Base-by-base conservation (phyloP, 2,329 filamentous ascomycete genomes). In the Myriosclerotinia scirpicola region DNA sequence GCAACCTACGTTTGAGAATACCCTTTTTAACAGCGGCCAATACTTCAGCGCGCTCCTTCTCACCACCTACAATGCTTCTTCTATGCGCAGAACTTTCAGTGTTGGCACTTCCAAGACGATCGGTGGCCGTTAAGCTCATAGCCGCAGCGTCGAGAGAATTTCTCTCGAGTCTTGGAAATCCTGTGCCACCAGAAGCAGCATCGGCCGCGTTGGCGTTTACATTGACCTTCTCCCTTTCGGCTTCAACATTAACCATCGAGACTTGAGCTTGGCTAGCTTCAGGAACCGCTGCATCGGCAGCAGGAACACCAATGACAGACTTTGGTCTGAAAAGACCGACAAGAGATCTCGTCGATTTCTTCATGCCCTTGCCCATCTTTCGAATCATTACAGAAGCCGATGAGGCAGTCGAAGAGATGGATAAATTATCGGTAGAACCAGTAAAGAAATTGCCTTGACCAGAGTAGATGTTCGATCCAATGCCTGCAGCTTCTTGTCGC, bases 321-420 rank as follows among this genome's bases (percentile, higher is more conserved):
- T 98, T 99, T 0, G 95, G 94, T 69, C 95, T 85, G 81, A 99
- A 99, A 9, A 99, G 83, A 36, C 95, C 95, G 72, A 96, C 96
- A 64, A 99, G 86, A 34, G 93, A 97, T 58, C 93, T 86, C 22
- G 90, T 90, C 62, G 92, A 90, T 79, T 95, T 96, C 84, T 97
- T 98, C 87, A 98, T 90, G n/a, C 94, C 93, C 71, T 93, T 92
- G 66, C 95, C 95, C 95, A 99, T 99, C 81, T 99, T 99, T 64
- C 95, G 88, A 71, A 99, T 90, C 92, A 96, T 96, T 73, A 96
- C 88, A 40, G 92, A 96, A 44, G 92, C 92, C 26, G 92, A 96
- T 8, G 92, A 96, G 26, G 92, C 92, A 12, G 92, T 96, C 5
- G 92, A 96, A 1, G 91, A 94, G 70, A 96, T 92, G 17, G 92